These are phyloP conservation scores for Sungouiozyma ichnusensis DNA, from an alignment of 805 yeast species.

Conservation along the genomic window DNA sequence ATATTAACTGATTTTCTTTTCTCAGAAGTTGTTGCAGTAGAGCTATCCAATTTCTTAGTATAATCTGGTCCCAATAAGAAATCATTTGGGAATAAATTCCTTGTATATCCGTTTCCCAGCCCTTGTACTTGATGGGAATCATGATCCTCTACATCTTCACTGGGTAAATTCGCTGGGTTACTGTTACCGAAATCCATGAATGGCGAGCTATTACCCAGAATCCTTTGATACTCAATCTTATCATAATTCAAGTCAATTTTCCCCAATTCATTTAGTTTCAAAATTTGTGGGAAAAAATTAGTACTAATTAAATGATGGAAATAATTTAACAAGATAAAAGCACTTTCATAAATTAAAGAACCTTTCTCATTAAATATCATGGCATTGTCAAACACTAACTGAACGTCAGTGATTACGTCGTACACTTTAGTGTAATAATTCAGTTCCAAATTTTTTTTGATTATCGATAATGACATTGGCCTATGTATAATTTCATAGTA, in stretches of 20 bases:
- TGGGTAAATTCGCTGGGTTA: background rate
- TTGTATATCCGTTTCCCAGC: constrained; percentile 26
- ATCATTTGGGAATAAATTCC: constrained; percentile 22
- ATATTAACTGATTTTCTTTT: background rate
- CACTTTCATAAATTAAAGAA: constrained; percentile 62
- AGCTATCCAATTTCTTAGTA: constrained; percentile 1
- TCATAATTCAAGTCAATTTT: constrained; percentile 24
- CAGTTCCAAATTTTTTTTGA: constrained; percentile 41
- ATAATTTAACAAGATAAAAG: constrained; percentile 45
- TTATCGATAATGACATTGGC: constrained; percentile 63
- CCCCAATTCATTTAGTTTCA: constrained; percentile 24
- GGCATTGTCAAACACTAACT: constrained; percentile 68
- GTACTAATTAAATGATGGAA: constrained; percentile 31
- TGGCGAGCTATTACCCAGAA: constrained; percentile 8
- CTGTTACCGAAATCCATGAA: background rate
- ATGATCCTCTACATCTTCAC: constrained; percentile 10
- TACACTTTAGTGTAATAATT: constrained; percentile 46
- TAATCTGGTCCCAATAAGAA: constrained; percentile 19
- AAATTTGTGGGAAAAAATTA: constrained; percentile 20
- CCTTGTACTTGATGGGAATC: constrained; percentile 26
- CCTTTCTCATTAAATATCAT: constrained; percentile 64
- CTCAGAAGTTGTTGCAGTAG: background rate
- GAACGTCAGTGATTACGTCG: constrained; percentile 48
- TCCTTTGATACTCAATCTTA: constrained; percentile 22
- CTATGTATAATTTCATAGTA: constrained; percentile 60